phyloP scores from a whole-genome alignment of 208 protist genomes.

The Trypanosoma lewisi region DNA sequence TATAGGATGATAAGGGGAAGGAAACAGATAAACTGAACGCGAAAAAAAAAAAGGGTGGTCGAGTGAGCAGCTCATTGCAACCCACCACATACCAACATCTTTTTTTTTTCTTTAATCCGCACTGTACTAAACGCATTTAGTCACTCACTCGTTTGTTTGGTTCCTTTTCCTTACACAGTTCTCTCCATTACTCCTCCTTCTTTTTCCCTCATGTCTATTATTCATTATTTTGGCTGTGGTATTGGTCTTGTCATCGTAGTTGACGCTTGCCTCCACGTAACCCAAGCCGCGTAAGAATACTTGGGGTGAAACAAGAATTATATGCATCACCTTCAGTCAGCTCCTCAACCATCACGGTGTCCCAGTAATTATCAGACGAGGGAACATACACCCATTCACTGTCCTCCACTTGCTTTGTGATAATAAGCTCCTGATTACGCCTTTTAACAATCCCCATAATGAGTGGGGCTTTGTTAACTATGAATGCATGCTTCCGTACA shows the following conservation, averaged over 20 bases:
- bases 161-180: no score
- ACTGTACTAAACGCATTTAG: no score
- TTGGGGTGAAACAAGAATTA: not conserved
- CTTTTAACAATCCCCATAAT: slow-evolving; percentile 31
- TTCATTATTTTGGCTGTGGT: no score
- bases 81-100: no score
- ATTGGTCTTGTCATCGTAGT: not conserved
- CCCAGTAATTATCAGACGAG: slow-evolving; percentile 14
- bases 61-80: no score
- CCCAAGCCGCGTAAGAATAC: not conserved
- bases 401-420: slow-evolving; percentile 30
- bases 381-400: slow-evolving; percentile 62
- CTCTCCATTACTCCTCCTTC: no score
- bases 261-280: not conserved
- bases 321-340: not conserved
- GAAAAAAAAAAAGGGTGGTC: no score
- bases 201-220: no score
- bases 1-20: slow-evolving; percentile 3
- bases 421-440: slow-evolving; percentile 26
- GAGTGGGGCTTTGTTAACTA: slow-evolving; percentile 24
- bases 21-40: slow-evolving; percentile 3
- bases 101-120: no score
- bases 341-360: slow-evolving; percentile 4
- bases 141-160: no score
- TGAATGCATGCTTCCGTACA: slow-evolving; percentile 44